phyloP scores from a whole-genome alignment of 257 asterid species.

The Ilex aquifolium region DNA sequence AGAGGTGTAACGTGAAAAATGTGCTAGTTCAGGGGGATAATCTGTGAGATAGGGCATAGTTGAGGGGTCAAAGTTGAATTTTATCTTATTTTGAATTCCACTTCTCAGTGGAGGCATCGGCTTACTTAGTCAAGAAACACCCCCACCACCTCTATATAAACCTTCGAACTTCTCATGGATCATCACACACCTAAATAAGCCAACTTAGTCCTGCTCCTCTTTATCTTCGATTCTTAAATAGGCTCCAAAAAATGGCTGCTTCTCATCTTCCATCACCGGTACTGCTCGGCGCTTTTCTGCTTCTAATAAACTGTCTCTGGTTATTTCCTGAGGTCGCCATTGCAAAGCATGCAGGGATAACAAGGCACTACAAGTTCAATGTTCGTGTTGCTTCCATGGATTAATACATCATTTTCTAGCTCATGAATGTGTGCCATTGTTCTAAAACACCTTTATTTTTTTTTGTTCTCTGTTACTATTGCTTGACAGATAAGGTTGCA shows the following conservation, averaged over 20 bases:
- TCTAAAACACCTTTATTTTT: not conserved
- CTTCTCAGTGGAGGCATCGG: too few relatives aligned
- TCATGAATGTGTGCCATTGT: not conserved
- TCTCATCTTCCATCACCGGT: not conserved
- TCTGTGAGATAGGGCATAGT: too few relatives aligned
- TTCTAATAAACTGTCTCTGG: not conserved
- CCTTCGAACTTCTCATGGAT: not conserved
- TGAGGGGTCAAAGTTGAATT: too few relatives aligned
- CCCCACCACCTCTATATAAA: not conserved
- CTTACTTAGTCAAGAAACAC: not conserved
- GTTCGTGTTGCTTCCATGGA: conserved; percentile 11
- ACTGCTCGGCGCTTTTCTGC: conserved; percentile 4
- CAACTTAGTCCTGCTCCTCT: not conserved
- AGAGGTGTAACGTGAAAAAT: too few relatives aligned
- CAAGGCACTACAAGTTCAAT: conserved; percentile 39
- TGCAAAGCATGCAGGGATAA: conserved; percentile 15
- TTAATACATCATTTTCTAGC: not conserved
- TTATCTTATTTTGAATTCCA: too few relatives aligned
- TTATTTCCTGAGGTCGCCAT: conserved; percentile 7
- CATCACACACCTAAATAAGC: not conserved
- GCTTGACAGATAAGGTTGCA: conserved; percentile 40
- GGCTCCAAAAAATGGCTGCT: conserved; percentile 14
- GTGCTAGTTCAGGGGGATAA: too few relatives aligned
- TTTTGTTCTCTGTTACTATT: not conserved
- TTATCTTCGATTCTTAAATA: not conserved